Evolutionary conservation across 2,329 filamentous ascomycete species (phyloP), one percentile per base, ranked within the genome.

Genomic region (Exophiala bonariae): DNA sequence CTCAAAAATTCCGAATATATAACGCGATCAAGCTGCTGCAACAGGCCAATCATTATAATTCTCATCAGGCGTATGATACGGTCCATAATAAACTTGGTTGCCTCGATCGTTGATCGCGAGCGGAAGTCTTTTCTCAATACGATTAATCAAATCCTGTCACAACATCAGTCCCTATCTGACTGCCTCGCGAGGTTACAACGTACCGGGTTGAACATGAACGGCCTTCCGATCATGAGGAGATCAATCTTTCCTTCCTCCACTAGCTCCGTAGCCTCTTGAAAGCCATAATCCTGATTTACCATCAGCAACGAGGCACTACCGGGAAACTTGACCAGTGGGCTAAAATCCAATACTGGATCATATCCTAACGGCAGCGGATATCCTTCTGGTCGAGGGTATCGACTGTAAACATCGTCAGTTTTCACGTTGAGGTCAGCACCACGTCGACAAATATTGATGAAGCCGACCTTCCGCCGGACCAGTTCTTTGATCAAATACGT

Each of bases 121-220:
- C 4, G 57, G 52, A 23, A 58, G 23, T 13, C 46, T 49, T 9
- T 46, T 26, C 8, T 45, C 49, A 18, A 59, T 50, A 5, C 54
- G 54, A 23, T 42, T 52, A 16, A 60, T 37, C 4, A 56, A 33
- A 46, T 58, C 38, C 38, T 41, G 38, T 13, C 20, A 30, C 17
- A 10, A 26, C 22, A 41, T 41, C 23, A 41, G 38, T 31, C 11
- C 28, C 14, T 41, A 9, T 31, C 20, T 31, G 20, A 41, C 16
- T 31, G 8, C n/a, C 6, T 16, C 26, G n/a, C 10, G 16, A 51
- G 43, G 50, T 11, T 9, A 34, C 34, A 17, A 44, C 55, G 20
- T 30, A 61, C 58, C 11, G 56, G 55, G 18, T 60, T 60, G 38
- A 47, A 57, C 5, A 62, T 59, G 30, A 59, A 62, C 10, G 58